Evolutionary conservation across 306 rosid species (phyloP).

Genomic region (Rosa multiflora): DNA sequence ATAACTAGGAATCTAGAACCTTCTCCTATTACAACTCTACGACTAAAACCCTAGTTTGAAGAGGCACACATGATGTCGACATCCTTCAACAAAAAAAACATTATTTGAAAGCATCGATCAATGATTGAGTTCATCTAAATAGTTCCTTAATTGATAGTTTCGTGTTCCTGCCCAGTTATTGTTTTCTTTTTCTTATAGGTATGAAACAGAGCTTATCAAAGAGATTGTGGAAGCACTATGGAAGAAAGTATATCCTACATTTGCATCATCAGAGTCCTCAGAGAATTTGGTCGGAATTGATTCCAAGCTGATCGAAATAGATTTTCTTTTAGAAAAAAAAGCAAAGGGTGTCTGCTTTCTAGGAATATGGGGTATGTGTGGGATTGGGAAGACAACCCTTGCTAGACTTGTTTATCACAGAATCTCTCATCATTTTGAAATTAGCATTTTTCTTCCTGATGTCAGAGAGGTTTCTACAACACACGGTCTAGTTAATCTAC

Average conservation of each 20-base stretch:
- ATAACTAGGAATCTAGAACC: too few relatives aligned
- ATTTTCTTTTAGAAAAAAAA: not conserved
- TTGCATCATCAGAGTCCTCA: not conserved
- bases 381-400: not conserved
- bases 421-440: not conserved
- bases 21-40: too few relatives aligned
- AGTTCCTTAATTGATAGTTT: not conserved
- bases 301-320: not conserved
- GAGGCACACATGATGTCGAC: too few relatives aligned
- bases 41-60: too few relatives aligned
- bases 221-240: conserved; percentile 2
- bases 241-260: conserved; percentile 4
- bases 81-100: too few relatives aligned
- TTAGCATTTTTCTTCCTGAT: conserved; percentile 9
- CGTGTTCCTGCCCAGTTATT: not conserved
- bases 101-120: too few relatives aligned
- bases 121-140: too few relatives aligned
- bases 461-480: conserved; percentile 2
- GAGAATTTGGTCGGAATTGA: not conserved
- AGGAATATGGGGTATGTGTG: conserved; percentile 4
- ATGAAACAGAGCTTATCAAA: not conserved
- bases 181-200: not conserved
- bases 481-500: not conserved
- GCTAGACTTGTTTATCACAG: not conserved
- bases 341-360: not conserved